Evolutionary conservation across 129 eudicot genomes (phyloP).

Genomic region (Saussurea involucrata): DNA sequence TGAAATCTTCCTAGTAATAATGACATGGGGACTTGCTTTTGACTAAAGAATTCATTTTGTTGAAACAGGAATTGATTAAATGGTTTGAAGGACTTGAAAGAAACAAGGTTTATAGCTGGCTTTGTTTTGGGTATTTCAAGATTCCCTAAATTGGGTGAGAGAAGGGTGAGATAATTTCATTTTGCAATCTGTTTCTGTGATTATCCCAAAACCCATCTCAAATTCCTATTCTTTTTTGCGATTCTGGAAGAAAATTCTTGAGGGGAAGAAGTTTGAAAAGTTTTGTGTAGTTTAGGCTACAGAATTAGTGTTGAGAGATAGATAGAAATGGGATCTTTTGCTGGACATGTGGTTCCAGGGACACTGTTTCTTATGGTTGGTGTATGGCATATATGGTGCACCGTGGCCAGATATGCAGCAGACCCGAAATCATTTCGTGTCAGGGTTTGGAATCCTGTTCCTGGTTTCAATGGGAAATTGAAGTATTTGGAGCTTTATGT

Average conservation of each 20-base stretch:
- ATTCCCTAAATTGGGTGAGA: neutral
- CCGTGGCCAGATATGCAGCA: conserved; percentile 55
- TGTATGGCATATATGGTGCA: conserved; percentile 83
- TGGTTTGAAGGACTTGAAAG: conserved; percentile 17
- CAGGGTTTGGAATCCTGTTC: conserved; percentile 87
- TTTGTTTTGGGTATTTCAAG: neutral
- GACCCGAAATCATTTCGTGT: conserved; percentile 63
- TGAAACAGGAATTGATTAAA: conserved; percentile 35
- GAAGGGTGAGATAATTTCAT: neutral
- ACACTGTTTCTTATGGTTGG: conserved; percentile 86
- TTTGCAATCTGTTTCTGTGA: neutral
- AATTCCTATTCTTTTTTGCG: neutral
- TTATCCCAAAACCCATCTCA: conserved; percentile 1
- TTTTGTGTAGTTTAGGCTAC: neutral
- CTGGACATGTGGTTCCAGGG: conserved; percentile 93
- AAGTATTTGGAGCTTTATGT: conserved; percentile 81
- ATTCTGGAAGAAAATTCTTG: conserved; percentile 1
- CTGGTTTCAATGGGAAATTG: conserved; percentile 72
- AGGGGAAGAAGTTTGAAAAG: neutral
- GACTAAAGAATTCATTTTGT: conserved; percentile 8
- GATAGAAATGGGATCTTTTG: conserved; percentile 80
- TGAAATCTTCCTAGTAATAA: neutral
- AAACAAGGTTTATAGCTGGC: neutral
- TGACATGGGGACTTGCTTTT: neutral
- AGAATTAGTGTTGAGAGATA: conserved; percentile 8